Evolutionary conservation across 345 rosid species (phyloP).

Genomic region (Durio zibethinus): DNA sequence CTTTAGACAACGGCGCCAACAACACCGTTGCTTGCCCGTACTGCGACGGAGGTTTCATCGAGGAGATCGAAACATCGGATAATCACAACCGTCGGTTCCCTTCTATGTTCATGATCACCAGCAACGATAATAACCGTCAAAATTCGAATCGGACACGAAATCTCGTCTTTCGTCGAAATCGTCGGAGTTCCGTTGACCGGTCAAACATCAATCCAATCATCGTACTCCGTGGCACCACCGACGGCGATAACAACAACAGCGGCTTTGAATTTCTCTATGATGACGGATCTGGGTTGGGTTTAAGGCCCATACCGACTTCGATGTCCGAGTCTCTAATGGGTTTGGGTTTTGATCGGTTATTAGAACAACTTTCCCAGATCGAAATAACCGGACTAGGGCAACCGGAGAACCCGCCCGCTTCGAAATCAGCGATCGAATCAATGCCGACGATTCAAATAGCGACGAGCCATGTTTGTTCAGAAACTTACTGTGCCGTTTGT

Average conservation of each 20-base stretch:
- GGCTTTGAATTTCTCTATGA: constrained; percentile 14
- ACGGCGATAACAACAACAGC: not conserved
- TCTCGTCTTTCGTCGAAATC: constrained; percentile 6
- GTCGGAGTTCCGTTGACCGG: constrained; percentile 14
- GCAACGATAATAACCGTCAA: constrained; percentile 3
- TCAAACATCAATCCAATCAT: constrained; percentile 22
- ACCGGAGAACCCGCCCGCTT: constrained; percentile 22
- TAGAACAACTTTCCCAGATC: constrained; percentile 24
- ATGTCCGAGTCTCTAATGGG: constrained; percentile 20
- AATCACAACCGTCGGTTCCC: not conserved
- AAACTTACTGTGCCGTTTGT: constrained; percentile 29
- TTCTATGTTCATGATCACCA: constrained; percentile 11
- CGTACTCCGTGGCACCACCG: constrained; percentile 15
- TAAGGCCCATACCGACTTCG: constrained; percentile 12
- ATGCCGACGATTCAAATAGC: constrained; percentile 23
- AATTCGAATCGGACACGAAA: constrained; percentile 6
- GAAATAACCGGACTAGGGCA: constrained; percentile 20
- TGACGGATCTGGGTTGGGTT: constrained; percentile 20
- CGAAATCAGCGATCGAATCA: constrained; percentile 26
- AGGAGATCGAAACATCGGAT: constrained; percentile 16
- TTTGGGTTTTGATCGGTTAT: constrained; percentile 18
- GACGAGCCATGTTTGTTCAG: constrained; percentile 13
- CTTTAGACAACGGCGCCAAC: not conserved
- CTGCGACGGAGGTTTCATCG: constrained; percentile 28
- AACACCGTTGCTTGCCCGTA: constrained; percentile 18